These are phyloP conservation scores for Umbelopsis sp. DNA, from an alignment of 371 early-diverging fungal genomes.

Conservation along the genomic window DNA sequence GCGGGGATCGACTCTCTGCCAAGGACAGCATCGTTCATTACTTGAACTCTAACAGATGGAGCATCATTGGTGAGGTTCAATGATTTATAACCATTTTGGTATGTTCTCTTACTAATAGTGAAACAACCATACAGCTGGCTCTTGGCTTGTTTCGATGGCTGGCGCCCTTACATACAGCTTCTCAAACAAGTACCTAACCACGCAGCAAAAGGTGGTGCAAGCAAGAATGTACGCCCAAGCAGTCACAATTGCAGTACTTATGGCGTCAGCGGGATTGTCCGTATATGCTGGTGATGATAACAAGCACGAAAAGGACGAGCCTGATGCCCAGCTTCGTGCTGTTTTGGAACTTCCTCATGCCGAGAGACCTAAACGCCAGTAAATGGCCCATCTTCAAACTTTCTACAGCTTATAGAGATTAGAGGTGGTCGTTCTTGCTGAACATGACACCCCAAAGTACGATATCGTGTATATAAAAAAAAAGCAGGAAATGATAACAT, in stretches of 20 bases:
- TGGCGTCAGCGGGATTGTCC: constrained; percentile 55
- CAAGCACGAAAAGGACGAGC: constrained; percentile 33
- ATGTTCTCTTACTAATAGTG: background rate
- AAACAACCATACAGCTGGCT: constrained; percentile 44
- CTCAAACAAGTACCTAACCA: constrained; percentile 66
- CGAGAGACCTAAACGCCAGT: constrained; percentile 13
- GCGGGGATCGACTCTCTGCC: constrained; percentile 21
- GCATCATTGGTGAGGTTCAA: constrained; percentile 47
- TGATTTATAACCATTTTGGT: too few relatives aligned
- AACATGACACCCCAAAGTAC: too few relatives aligned
- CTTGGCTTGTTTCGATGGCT: constrained; percentile 73
- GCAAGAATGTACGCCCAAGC: constrained; percentile 76
- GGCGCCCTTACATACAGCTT: constrained; percentile 69
- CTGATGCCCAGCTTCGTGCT: constrained; percentile 51
- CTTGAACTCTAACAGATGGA: constrained; percentile 55
- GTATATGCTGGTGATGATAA: constrained; percentile 47
- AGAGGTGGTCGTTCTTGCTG: background rate
- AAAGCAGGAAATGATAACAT: too few relatives aligned
- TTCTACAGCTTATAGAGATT: background rate
- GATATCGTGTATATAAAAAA: too few relatives aligned
- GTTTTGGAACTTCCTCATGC: constrained; percentile 46
- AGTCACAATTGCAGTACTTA: constrained; percentile 51
- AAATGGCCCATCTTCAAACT: background rate
- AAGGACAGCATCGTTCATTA: constrained; percentile 37
- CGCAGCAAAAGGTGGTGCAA: constrained; percentile 76